Percentiles rank a stretch among this genome's conserved stretches.
Evolutionary conservation across 148 eudicot genomes (phyloP).

Genomic region (Rhododendron kiyosumense): DNA sequence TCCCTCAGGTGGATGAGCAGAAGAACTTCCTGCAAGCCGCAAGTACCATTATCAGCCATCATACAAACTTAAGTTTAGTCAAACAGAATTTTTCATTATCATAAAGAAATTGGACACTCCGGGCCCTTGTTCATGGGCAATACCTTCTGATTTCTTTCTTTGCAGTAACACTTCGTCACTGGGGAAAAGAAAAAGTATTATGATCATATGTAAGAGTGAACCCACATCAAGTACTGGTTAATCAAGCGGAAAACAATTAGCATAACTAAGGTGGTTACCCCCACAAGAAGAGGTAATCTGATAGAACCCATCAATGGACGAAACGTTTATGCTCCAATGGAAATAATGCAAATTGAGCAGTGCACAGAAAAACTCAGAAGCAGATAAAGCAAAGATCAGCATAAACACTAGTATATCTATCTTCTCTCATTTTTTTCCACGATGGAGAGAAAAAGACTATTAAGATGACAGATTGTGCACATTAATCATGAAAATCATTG

Average conservation of each 20-base stretch:
- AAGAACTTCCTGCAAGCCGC: constrained; percentile 1
- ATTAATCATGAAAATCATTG: neutral
- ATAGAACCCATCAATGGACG: neutral
- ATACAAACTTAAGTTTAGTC: neutral
- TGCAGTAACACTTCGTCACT: neutral
- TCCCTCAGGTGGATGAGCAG: neutral
- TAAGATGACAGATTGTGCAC: neutral
- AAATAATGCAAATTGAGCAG: neutral
- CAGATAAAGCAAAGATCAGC: neutral
- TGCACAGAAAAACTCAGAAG: neutral
- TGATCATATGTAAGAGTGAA: neutral
- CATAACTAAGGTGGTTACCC: neutral
- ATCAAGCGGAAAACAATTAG: neutral
- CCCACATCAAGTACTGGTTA: neutral
- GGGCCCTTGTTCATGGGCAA: neutral
- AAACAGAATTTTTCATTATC: neutral
- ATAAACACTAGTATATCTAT: neutral
- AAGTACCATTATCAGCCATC: neutral
- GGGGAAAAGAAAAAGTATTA: neutral
- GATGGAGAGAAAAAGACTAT: neutral
- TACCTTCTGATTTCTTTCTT: neutral
- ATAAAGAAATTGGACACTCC: neutral
- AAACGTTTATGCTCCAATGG: neutral
- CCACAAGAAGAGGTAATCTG: neutral
- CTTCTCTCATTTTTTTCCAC: neutral